Conservation (phyloP, 495 filamentous ascomycete species). For the Lepidopterella palustris region DNA sequence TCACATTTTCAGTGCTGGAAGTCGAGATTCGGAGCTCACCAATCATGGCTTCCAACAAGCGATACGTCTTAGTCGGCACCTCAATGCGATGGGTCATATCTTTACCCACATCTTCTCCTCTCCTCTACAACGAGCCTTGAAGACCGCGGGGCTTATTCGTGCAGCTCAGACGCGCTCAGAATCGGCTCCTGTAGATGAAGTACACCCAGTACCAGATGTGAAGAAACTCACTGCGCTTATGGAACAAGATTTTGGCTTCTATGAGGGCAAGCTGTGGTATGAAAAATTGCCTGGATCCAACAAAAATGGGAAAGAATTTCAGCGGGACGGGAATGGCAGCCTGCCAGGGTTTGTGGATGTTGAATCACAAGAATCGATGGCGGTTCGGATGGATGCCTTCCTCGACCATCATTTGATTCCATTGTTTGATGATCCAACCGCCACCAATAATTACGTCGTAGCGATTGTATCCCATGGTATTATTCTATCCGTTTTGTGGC, state of each 20-base stretch:
- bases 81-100: slow-evolving; percentile 44
- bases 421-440: slow-evolving; percentile 40
- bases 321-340: slow-evolving; percentile 18
- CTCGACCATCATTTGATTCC: slow-evolving; percentile 55
- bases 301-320: slow-evolving; percentile 19
- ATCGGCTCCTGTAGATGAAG: neutral
- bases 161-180: slow-evolving; percentile 40
- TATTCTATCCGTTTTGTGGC: slow-evolving; percentile 62
- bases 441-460: slow-evolving; percentile 36
- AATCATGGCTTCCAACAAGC: slow-evolving; percentile 76
- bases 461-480: slow-evolving; percentile 76
- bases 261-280: slow-evolving; percentile 50
- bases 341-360: slow-evolving; percentile 43
- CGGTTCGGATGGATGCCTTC: slow-evolving; percentile 53
- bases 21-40: slow-evolving; percentile 70
- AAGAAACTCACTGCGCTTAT: slow-evolving; percentile 50
- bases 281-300: slow-evolving; percentile 9
- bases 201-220: slow-evolving; percentile 31
- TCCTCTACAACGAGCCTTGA: slow-evolving; percentile 62
- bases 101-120: slow-evolving; percentile 71
- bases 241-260: slow-evolving; percentile 67
- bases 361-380: slow-evolving; percentile 62
- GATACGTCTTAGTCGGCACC: slow-evolving; percentile 52
- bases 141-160: slow-evolving; percentile 62
- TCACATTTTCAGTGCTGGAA: slow-evolving; percentile 63